phyloP scores from a whole-genome alignment of 345 rosid genomes.

The Eucalyptus polybractea region DNA sequence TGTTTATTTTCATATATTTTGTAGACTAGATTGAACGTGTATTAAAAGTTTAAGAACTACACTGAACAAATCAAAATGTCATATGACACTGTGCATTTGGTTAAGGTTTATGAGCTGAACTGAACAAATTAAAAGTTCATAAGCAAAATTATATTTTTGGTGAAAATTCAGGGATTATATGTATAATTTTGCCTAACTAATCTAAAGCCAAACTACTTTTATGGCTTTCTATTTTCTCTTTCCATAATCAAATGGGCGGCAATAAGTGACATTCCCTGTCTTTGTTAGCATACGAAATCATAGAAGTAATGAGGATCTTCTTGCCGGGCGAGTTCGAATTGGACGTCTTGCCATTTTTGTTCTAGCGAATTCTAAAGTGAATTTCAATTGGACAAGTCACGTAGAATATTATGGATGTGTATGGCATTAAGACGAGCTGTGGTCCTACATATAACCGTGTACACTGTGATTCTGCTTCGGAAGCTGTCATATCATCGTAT shows the following conservation, averaged over 20 bases:
- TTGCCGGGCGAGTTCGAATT: not conserved
- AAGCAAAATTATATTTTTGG: too few relatives aligned
- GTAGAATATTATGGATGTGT: not conserved
- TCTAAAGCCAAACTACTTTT: not conserved
- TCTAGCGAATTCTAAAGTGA: not conserved
- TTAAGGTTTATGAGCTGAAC: rapidly evolving
- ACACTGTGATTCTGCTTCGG: not conserved
- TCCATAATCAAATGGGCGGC: not conserved
- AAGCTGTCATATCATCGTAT: not conserved
- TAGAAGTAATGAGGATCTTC: not conserved
- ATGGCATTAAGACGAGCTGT: not conserved
- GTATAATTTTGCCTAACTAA: not conserved
- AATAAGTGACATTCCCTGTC: not conserved
- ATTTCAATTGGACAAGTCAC: not conserved
- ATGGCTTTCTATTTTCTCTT: not conserved
- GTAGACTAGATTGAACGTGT: rapidly evolving
- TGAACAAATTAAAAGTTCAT: too few relatives aligned
- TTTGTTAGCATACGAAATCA: not conserved
- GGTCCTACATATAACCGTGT: not conserved
- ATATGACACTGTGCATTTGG: rapidly evolving
- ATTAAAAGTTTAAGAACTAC: rapidly evolving
- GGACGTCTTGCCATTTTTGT: not conserved
- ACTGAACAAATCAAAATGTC: rapidly evolving
- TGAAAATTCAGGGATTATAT: not conserved
- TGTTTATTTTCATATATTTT: not conserved